phyloP scores from a whole-genome alignment of 352 stramenopile species.

The Phytophthora idaei region DNA sequence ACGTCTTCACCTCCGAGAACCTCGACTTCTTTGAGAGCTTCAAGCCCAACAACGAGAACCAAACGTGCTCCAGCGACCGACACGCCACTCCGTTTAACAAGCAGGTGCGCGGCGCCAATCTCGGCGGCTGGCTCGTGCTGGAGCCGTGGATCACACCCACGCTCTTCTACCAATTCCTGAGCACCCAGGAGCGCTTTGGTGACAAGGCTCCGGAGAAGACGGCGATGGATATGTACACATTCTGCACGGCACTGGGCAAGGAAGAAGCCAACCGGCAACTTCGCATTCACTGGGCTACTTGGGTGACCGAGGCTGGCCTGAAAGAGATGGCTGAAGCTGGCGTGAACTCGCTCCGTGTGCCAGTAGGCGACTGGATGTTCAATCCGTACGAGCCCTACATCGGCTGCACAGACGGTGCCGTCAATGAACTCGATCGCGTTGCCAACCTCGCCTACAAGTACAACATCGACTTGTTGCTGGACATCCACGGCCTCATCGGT shows the following conservation, averaged over 20 bases:
- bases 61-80: conserved; percentile 69
- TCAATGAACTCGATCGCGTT: conserved; percentile 92
- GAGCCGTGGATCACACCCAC: conserved; percentile 96
- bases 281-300: conserved; percentile 92
- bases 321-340: conserved; percentile 77
- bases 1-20: conserved; percentile 41
- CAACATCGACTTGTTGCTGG: conserved; percentile 90
- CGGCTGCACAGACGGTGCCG: conserved; percentile 91
- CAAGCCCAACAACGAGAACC: conserved; percentile 58
- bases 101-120: conserved; percentile 91
- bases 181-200: conserved; percentile 70
- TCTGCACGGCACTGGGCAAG: conserved; percentile 84
- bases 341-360: conserved; percentile 88
- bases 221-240: conserved; percentile 93
- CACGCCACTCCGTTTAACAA: conserved; percentile 80
- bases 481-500: conserved; percentile 92
- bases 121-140: conserved; percentile 95
- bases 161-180: conserved; percentile 97
- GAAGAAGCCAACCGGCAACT: conserved; percentile 95
- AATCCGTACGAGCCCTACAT: conserved; percentile 93
- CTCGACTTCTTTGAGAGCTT: conserved; percentile 58
- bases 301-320: conserved; percentile 94
- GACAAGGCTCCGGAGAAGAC: conserved; percentile 83
- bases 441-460: conserved; percentile 87
- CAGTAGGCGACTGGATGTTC: conserved; percentile 96